phyloP scores from a whole-genome alignment of 345 rosid genomes.

The Nephelium lappaceum region DNA sequence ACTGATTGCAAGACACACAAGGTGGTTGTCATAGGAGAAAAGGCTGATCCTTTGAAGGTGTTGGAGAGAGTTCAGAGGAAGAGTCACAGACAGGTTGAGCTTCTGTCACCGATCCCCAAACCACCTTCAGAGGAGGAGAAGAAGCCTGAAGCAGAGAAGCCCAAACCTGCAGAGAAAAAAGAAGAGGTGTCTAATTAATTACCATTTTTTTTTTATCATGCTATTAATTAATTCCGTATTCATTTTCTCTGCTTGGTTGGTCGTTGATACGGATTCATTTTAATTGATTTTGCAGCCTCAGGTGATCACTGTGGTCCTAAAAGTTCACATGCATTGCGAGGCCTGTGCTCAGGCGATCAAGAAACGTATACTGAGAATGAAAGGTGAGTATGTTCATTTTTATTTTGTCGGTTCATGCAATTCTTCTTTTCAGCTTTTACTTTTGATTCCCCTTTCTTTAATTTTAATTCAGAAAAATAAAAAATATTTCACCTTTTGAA shows the following conservation, averaged over 20 bases:
- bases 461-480: neutral
- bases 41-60: constrained; percentile 89
- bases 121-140: constrained; percentile 63
- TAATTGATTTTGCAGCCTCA: constrained; percentile 50
- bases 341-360: constrained; percentile 86
- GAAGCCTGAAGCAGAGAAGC: constrained; percentile 56
- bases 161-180: constrained; percentile 65
- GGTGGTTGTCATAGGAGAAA: constrained; percentile 95
- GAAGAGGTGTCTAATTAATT: constrained; percentile 57
- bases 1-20: constrained; percentile 76
- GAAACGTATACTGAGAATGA: constrained; percentile 87
- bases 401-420: neutral
- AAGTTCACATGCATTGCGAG: constrained; percentile 93
- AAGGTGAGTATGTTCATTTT: constrained; percentile 46
- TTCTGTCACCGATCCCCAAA: constrained; percentile 84
- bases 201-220: neutral
- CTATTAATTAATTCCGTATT: neutral
- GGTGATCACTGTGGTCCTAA: constrained; percentile 65
- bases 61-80: constrained; percentile 76
- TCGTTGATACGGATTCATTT: neutral
- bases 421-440: neutral
- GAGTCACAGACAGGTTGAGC: constrained; percentile 83
- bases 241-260: neutral
- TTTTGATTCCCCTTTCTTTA: neutral
- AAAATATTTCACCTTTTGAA: constrained; percentile 18